Base-by-base conservation (phyloP, 2,329 filamentous ascomycete genomes). In the Alternaria atra region DNA sequence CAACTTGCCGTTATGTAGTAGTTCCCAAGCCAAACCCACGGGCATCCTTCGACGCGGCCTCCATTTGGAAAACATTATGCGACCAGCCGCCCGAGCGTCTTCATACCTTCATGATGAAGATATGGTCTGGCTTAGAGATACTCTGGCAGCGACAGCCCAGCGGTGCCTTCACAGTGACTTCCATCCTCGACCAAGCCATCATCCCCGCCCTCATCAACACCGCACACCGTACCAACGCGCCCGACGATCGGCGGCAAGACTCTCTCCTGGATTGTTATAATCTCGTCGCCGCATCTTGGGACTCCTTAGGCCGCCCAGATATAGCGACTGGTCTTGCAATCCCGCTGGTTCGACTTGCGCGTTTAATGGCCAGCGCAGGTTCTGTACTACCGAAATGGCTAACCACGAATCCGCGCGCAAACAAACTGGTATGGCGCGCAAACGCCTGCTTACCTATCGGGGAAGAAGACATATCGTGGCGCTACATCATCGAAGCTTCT, bases 301-400 rank as follows among this genome's bases (percentile, higher is more conserved):
- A 72, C 35, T 74, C 71, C 1, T 55, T 76, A 1, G 71, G 69
- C 0, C 66, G 70, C 1, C 71, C 70, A 5, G 55, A 75, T 17
- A 52, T 50, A 20, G 66, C 70, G 1, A 64, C 58, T 23, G 72
- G 73, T 12, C 63, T 76, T 5, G 71, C 70, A 1, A 61, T 75
- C 17, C 73, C 74, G 1, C 59, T 77, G 12, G 65, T 76, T 30
- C 69, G 74, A 10, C 72, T 77, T 25, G 70, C 65, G 23, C 69
- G 70, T 64, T 65, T 77, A 43, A 70, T 76, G 64, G 64, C 68
- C 39, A 67, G 69, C 47, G 64, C 66, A 7, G 69, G 69, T 6
- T 48, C 58, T 15, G 65, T 66, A 10, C 37, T 76, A 2, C 73
- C 71, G 0, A 64, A 65, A 35, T 73, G 69, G 58, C 58, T 77